A percentile compares a stretch with the other conserved stretches of the same genome.
Evolutionary conservation across 805 yeast species (phyloP).

Genomic region (Starmerella roubikii): DNA sequence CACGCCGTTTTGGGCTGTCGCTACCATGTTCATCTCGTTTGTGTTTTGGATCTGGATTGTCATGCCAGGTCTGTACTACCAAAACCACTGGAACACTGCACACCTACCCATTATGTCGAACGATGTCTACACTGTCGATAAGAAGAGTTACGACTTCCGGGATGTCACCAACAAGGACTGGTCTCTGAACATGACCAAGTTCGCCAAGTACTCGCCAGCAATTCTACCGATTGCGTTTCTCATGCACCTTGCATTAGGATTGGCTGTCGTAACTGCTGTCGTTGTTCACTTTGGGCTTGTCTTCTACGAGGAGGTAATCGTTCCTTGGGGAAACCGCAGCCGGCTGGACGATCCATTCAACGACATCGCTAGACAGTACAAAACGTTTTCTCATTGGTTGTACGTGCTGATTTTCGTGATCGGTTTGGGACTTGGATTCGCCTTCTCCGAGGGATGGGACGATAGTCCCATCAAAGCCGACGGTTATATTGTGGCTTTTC

Average conservation of each 20-base stretch:
- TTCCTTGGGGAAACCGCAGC: conserved; percentile 19
- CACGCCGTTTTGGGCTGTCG: conserved; percentile 40
- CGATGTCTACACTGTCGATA: conserved; percentile 40
- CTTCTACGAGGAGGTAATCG: conserved; percentile 45
- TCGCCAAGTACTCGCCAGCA: conserved; percentile 49
- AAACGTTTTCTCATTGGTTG: conserved; percentile 55
- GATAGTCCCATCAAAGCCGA: conserved; percentile 37
- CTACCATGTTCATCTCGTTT: conserved; percentile 34
- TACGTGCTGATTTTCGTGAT: conserved; percentile 32
- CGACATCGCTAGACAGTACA: conserved; percentile 39
- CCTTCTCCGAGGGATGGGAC: conserved; percentile 24
- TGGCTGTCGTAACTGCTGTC: conserved; percentile 52
- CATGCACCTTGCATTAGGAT: conserved; percentile 44
- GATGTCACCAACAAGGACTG: conserved; percentile 35
- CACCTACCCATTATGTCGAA: conserved; percentile 42
- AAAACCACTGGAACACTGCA: conserved; percentile 45
- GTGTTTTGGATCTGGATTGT: conserved; percentile 37
- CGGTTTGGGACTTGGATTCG: conserved; percentile 14
- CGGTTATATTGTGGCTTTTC: conserved; percentile 33
- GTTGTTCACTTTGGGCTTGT: conserved; percentile 41
- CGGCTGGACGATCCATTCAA: conserved; percentile 38
- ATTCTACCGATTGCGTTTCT: conserved; percentile 49
- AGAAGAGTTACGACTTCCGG: conserved; percentile 37
- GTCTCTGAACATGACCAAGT: conserved; percentile 36
- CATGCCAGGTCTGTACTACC: conserved; percentile 30